Percentiles rank a stretch among this genome's conserved stretches.
These are phyloP conservation scores for Phascolomyces articulosus DNA, from an alignment of 371 early-diverging fungal species.

Conservation along the genomic window DNA sequence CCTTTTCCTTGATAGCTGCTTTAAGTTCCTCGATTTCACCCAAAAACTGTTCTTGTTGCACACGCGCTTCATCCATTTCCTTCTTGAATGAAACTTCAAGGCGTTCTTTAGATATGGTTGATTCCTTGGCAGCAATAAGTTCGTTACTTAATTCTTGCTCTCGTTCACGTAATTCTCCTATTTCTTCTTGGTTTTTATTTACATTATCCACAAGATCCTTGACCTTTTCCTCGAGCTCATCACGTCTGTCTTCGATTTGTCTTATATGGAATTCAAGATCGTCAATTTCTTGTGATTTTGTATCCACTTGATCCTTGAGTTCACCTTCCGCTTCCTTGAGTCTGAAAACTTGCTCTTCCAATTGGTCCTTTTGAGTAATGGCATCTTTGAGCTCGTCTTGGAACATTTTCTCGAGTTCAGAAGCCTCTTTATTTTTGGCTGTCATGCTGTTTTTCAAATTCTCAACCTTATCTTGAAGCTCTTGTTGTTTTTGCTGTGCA, in stretches of 20 bases:
- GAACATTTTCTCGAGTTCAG: neutral
- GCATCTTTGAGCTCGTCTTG: neutral
- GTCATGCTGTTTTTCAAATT: neutral
- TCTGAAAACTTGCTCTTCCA: neutral
- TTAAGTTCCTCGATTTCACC: neutral
- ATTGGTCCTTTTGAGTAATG: neutral
- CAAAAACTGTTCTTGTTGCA: neutral
- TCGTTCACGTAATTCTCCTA: neutral
- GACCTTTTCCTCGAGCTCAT: neutral
- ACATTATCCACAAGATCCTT: neutral
- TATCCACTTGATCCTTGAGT: neutral
- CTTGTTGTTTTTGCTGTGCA: neutral
- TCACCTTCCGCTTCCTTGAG: neutral
- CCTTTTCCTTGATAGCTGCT: neutral
- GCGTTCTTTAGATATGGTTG: neutral
- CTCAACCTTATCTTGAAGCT: neutral
- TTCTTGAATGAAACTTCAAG: slow-evolving; percentile 4
- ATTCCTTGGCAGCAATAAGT: neutral
- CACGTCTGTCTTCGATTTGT: neutral
- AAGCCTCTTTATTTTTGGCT: neutral
- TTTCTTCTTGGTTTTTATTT: neutral
- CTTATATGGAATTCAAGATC: neutral
- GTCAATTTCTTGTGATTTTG: neutral
- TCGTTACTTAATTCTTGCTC: neutral
- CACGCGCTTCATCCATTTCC: too few relatives aligned